Percentiles rank a stretch among this genome's conserved stretches.
Conservation (phyloP, 2,329 filamentous ascomycete genomes). For the Alternaria sp. region DNA sequence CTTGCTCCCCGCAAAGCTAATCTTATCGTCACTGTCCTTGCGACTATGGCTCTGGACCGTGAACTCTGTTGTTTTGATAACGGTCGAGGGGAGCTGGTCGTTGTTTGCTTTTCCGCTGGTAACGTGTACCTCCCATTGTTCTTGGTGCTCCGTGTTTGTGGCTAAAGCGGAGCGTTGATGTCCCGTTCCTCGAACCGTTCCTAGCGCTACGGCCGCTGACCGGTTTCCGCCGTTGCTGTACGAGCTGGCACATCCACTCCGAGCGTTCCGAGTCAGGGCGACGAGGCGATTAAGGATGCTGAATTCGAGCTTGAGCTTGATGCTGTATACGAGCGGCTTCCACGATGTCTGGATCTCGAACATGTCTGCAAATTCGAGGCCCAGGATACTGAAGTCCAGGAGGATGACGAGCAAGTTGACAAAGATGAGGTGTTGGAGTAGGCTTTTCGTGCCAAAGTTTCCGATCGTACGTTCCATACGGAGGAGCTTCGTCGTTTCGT, state of each 20-base stretch:
- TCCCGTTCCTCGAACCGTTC: conserved; percentile 18
- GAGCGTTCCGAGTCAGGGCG: conserved; percentile 7
- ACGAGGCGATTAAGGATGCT: conserved; percentile 54
- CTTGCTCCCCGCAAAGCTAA: conserved; percentile 22
- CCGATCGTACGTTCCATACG: conserved; percentile 20
- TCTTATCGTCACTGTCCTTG: conserved; percentile 5
- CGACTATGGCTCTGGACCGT: conserved; percentile 27
- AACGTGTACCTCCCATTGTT: conserved; percentile 23
- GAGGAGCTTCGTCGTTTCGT: conserved; percentile 48
- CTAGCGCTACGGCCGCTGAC: conserved; percentile 14
- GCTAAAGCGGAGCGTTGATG: conserved; percentile 12
- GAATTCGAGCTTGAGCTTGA: conserved; percentile 60
- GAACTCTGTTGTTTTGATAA: conserved; percentile 29
- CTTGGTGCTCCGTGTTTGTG: conserved; percentile 6
- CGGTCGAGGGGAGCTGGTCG: conserved; percentile 12
- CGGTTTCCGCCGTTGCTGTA: conserved; percentile 11
- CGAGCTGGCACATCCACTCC: conserved; percentile 16
- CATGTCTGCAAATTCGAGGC: conserved; percentile 24
- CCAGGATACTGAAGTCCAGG: conserved; percentile 30
- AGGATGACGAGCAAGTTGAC: conserved; percentile 32
- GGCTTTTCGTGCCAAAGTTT: conserved; percentile 13
- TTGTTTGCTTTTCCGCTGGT: conserved; percentile 13
- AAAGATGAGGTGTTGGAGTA: conserved; percentile 26
- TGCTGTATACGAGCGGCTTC: conserved; percentile 50
- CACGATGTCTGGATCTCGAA: conserved; percentile 35